phyloP scores from a whole-genome alignment of 2,329 filamentous ascomycete species.

The Nemania sp. region DNA sequence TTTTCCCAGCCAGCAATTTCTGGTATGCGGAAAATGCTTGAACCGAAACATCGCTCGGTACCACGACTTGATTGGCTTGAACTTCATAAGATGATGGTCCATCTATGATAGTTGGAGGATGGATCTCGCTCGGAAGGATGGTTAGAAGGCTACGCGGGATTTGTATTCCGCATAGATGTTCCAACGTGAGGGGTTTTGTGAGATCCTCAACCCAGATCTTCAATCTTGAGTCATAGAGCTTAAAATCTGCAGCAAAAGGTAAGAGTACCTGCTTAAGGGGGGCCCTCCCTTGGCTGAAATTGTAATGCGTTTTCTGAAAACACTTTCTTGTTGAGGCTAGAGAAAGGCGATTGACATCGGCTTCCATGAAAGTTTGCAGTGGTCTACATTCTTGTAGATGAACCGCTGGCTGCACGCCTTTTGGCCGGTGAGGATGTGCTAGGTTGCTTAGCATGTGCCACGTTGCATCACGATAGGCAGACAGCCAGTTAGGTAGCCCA shows the following conservation, averaged over 20 bases:
- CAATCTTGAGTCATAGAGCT: constrained; percentile 47
- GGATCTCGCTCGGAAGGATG: constrained; percentile 29
- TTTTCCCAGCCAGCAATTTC: constrained; percentile 58
- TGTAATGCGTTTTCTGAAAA: constrained; percentile 51
- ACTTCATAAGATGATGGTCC: constrained; percentile 66
- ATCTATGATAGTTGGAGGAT: constrained; percentile 50
- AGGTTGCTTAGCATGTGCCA: constrained; percentile 60
- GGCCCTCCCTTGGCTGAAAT: constrained; percentile 45
- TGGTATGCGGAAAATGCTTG: constrained; percentile 68
- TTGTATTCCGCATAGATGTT: constrained; percentile 45
- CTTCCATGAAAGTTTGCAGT: constrained; percentile 34
- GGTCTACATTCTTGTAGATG: constrained; percentile 40
- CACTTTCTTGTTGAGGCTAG: constrained; percentile 51
- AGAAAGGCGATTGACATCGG: constrained; percentile 34
- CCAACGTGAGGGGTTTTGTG: constrained; percentile 45
- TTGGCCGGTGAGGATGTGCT: constrained; percentile 46
- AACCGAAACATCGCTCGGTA: constrained; percentile 59
- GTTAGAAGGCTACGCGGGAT: constrained; percentile 39
- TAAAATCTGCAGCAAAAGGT: constrained; percentile 47
- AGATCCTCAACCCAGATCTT: constrained; percentile 47
- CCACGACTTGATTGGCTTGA: constrained; percentile 61
- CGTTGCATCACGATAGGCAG: constrained; percentile 64
- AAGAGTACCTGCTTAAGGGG: constrained; percentile 44
- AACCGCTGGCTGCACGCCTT: constrained; percentile 32
- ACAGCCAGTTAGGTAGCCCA: constrained; percentile 57